Percentiles rank a stretch among this genome's conserved stretches.
Evolutionary conservation across 2,329 filamentous ascomycete species (phyloP).

Genomic region (Thelonectria rubi): DNA sequence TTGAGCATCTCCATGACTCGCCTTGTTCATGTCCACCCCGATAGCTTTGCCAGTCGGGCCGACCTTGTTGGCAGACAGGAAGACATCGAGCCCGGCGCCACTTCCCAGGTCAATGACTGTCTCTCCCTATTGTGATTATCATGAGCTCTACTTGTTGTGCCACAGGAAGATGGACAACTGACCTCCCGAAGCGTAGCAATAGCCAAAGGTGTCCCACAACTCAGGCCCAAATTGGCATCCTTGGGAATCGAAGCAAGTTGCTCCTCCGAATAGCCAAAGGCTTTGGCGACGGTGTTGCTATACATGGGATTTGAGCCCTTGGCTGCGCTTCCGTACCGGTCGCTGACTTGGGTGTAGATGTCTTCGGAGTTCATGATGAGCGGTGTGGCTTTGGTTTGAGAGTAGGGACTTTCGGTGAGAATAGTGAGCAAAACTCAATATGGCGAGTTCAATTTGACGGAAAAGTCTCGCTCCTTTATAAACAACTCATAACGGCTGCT

Average conservation of each 20-base stretch:
- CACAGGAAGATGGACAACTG: not conserved
- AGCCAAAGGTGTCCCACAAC: constrained; percentile 63
- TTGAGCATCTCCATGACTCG: constrained; percentile 27
- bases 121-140: constrained; percentile 57
- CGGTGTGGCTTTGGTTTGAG: not conserved
- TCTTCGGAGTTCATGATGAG: constrained; percentile 42
- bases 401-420: too few species aligned
- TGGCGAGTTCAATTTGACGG: too few species aligned
- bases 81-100: constrained; percentile 68
- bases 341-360: constrained; percentile 48
- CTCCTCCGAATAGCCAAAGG: constrained; percentile 62
- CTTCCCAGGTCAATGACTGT: constrained; percentile 65
- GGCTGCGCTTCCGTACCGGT: constrained; percentile 48
- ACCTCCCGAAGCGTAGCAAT: constrained; percentile 58
- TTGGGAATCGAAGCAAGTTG: constrained; percentile 57
- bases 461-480: too few species aligned
- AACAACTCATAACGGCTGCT: too few species aligned
- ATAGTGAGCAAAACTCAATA: not conserved
- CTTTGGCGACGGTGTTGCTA: constrained; percentile 54
- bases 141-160: too few species aligned
- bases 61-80: constrained; percentile 61
- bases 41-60: constrained; percentile 58
- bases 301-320: constrained; percentile 44
- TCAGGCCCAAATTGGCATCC: constrained; percentile 61
- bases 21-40: constrained; percentile 69